These are phyloP conservation scores for Penicillium paradoxum DNA, from an alignment of 495 filamentous ascomycete species.

Conservation along the genomic window DNA sequence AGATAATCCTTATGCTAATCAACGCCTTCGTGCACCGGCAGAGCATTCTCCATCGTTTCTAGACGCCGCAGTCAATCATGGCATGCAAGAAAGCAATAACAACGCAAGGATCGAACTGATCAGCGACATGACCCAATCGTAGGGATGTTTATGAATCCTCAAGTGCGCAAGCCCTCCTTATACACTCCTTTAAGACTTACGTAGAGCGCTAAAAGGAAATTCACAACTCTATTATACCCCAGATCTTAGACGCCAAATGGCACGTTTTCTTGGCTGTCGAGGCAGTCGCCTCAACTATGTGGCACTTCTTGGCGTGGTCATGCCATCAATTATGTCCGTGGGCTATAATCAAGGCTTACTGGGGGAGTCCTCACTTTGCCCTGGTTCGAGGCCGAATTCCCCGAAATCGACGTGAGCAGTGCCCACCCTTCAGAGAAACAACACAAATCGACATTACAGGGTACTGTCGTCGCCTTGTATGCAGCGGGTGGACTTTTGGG, in stretches of 20 bases:
- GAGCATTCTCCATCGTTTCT: neutral
- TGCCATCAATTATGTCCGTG: constrained; percentile 37
- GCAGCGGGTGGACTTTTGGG: constrained; percentile 21
- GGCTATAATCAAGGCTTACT: constrained; percentile 42
- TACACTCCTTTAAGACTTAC: neutral
- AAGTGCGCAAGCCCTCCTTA: neutral
- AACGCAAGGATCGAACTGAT: neutral
- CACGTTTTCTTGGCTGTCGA: constrained; percentile 15
- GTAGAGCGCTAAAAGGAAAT: neutral
- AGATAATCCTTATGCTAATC: neutral
- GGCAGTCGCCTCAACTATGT: constrained; percentile 21
- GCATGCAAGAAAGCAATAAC: neutral
- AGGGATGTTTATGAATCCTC: neutral
- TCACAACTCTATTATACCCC: neutral
- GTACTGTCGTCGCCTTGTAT: constrained; percentile 23
- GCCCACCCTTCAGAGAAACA: constrained; percentile 21
- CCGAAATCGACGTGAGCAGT: constrained; percentile 33
- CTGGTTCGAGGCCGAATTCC: constrained; percentile 37
- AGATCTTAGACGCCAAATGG: constrained; percentile 2
- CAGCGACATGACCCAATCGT: neutral
- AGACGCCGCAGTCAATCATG: neutral
- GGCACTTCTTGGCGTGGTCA: constrained; percentile 17
- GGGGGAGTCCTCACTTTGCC: constrained; percentile 25
- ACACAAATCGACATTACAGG: constrained; percentile 14
- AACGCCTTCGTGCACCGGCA: neutral